These are phyloP conservation scores for Haberlea rhodopensis DNA, from an alignment of 257 asterid species.

Conservation along the genomic window DNA sequence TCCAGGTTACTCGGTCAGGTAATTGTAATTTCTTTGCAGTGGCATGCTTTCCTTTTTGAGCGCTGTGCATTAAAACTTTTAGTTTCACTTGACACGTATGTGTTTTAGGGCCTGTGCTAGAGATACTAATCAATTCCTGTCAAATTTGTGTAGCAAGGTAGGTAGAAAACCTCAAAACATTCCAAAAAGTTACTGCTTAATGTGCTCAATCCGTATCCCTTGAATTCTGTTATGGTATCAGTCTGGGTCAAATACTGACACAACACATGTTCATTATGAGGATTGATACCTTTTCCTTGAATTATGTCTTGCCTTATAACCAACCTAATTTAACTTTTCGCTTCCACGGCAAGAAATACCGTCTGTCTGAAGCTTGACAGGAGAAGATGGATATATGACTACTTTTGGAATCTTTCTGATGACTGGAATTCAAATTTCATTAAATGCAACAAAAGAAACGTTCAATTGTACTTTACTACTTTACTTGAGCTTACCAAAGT, in stretches of 20 bases:
- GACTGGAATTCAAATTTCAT: background rate
- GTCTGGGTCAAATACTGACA: background rate
- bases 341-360: background rate
- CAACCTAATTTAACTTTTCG: background rate
- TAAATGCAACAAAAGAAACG: background rate
- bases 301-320: background rate
- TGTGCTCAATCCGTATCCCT: too few relatives aligned
- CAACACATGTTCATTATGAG: background rate
- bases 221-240: too few relatives aligned
- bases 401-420: background rate
- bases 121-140: background rate
- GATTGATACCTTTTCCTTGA: background rate
- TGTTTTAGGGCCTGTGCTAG: background rate
- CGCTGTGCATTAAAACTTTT: background rate
- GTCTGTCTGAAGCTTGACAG: background rate
- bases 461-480: too few relatives aligned
- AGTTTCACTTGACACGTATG: too few relatives aligned
- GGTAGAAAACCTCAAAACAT: too few relatives aligned
- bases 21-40: slow-evolving; percentile 21
- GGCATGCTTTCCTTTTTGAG: slow-evolving; percentile 10
- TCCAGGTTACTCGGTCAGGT: slow-evolving; percentile 72
- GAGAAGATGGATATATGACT: background rate
- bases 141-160: background rate
- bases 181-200: too few relatives aligned
- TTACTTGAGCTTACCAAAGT: too few relatives aligned